Percentiles rank a stretch among this genome's conserved stretches.
Conservation (phyloP, 1,284 basidiomycete genomes). For the Puccinia coronata region DNA sequence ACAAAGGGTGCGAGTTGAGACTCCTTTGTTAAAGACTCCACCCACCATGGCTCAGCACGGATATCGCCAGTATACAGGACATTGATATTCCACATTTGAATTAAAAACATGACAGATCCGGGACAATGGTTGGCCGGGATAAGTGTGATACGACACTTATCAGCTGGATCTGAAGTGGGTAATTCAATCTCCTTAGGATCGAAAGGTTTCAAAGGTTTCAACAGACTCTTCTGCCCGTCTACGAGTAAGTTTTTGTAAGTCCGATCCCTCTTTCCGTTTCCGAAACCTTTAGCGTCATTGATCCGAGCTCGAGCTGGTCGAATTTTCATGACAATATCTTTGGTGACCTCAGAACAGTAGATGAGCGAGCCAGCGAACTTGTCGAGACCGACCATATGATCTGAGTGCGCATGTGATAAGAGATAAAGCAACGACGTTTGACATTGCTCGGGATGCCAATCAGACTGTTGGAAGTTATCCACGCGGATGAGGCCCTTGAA, state of each 20-base stretch:
- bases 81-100: constrained; percentile 54
- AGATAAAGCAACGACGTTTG: constrained; percentile 53
- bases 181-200: constrained; percentile 53
- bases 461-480: constrained; percentile 36
- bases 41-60: constrained; percentile 56
- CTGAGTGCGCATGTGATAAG: constrained; percentile 56
- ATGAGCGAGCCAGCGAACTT: constrained; percentile 51
- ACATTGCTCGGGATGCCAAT: not conserved
- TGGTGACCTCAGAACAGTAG: constrained; percentile 55
- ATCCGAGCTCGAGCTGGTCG: constrained; percentile 53
- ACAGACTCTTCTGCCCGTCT: not conserved
- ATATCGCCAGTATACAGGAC: constrained; percentile 57
- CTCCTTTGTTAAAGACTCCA: constrained; percentile 54
- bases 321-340: constrained; percentile 54
- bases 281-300: constrained; percentile 50
- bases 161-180: constrained; percentile 48
- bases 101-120: constrained; percentile 56
- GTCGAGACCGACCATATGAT: constrained; percentile 56
- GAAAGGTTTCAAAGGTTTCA: constrained; percentile 50
- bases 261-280: constrained; percentile 38
- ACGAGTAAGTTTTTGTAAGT: constrained; percentile 11
- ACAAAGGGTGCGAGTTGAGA: constrained; percentile 53
- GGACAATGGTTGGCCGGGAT: constrained; percentile 57
- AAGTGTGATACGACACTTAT: constrained; percentile 52
- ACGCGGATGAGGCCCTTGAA: constrained; percentile 28